These are phyloP conservation scores for Allium fistulosum DNA, from an alignment of 106 monocot genomes.

Conservation along the genomic window DNA sequence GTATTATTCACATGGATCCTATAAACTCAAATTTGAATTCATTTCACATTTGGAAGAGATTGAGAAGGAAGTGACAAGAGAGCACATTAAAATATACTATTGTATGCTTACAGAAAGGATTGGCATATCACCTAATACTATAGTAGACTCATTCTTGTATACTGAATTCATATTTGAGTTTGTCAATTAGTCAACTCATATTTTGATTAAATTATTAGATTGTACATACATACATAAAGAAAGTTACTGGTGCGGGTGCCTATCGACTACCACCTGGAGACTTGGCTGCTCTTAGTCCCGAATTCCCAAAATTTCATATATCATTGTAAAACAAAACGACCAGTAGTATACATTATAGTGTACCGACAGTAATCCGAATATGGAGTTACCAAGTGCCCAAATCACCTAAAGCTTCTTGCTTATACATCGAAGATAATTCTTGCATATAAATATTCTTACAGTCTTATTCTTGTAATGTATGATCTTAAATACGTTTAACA, in stretches of 20 bases:
- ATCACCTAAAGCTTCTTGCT: conserved; percentile 80
- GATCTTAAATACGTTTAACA: background rate
- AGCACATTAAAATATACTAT: no score
- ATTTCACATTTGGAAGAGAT: no score
- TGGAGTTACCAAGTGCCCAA: conserved; percentile 74
- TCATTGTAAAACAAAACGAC: background rate
- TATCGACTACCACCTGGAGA: conserved; percentile 74
- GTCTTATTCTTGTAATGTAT: background rate
- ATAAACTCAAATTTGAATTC: no score
- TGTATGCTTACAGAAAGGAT: no score
- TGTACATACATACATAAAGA: no score
- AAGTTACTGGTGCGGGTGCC: conserved; percentile 63
- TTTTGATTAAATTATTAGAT: no score
- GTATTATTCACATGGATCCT: no score
- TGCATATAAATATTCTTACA: background rate
- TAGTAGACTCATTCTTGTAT: no score
- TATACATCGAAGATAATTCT: conserved; percentile 71
- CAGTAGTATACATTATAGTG: conserved; percentile 24
- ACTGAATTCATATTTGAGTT: no score
- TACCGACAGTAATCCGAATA: conserved; percentile 23
- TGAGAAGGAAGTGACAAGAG: no score
- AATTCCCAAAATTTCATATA: conserved; percentile 23
- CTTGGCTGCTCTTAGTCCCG: conserved; percentile 59
- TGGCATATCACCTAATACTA: no score
- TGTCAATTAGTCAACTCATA: no score